Evolutionary conservation across 495 filamentous ascomycete species (phyloP).

Genomic region (Glutinoglossum americanum): DNA sequence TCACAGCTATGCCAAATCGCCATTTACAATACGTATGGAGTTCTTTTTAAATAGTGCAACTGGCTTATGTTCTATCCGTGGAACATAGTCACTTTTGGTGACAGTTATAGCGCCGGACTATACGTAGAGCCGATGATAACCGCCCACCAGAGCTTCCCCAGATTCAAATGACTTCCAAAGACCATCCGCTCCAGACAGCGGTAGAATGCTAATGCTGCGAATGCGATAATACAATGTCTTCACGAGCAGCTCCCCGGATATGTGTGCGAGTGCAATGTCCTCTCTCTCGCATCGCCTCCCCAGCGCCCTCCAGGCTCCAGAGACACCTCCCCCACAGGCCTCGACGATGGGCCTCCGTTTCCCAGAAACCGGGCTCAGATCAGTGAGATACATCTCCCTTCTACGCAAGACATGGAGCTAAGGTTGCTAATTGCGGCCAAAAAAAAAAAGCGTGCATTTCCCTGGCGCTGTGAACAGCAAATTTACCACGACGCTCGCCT

Average conservation of each 20-base stretch:
- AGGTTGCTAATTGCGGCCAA: no score
- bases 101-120: no score
- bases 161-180: not conserved
- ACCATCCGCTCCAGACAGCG: not conserved
- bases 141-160: not conserved
- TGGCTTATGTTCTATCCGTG: no score
- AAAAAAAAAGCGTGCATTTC: slow-evolving; percentile 45
- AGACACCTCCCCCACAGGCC: not conserved
- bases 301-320: not conserved
- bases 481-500: slow-evolving; percentile 60
- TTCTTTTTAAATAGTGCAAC: no score
- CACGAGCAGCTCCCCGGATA: not conserved
- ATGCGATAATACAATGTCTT: not conserved
- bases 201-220: not conserved
- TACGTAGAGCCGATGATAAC: slow-evolving; percentile 1
- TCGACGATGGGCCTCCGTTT: slow-evolving; percentile 34
- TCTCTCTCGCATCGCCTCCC: not conserved
- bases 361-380: slow-evolving; percentile 50
- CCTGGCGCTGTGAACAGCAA: slow-evolving; percentile 89
- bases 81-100: no score
- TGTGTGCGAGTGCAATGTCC: not conserved
- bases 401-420: not conserved
- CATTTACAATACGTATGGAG: no score
- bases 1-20: no score
- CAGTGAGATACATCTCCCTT: slow-evolving; percentile 18